Evolutionary conservation across 306 rosid species (phyloP), one percentile per base, ranked within the genome.

Genomic region (Fagus sylvatica): DNA sequence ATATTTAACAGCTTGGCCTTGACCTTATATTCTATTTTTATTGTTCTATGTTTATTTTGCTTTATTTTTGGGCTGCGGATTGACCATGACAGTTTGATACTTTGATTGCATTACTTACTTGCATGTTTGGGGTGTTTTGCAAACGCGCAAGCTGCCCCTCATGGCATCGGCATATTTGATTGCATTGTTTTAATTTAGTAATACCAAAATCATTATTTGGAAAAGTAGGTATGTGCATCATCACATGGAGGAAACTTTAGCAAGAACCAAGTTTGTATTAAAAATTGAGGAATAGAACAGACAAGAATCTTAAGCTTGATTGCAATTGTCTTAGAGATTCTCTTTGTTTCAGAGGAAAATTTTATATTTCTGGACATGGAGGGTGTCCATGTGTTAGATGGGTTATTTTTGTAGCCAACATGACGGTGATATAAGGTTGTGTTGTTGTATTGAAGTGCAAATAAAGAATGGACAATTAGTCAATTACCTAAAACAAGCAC

Each of bases 241-340:
- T 64, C 88, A 89, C 90, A 87, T 87, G 90, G 87, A 75, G 67
- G 83, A 78, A 64, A 60, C 69, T 54, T 80, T 48, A 32, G 72
- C 41, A 54, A 57, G 68, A 84, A 80, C 83, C 83, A 66, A 73
- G 77, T 56, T 69, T 79, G 80, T 53, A 87, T 76, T 80, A 76
- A 53, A 74, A 85, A 83, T 57, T 49, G 76, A 79, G 75, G 74
- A n/a, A 69, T 78, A 78, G 78, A 79, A 71, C 85, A 79, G 85
- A 82, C 90, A 87, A 84, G 83, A 83, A 91, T 85, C 89, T 61
- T 62, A 78, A 53, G 48, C 48, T 71, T 82, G 85, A 89, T 85
- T 78, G 82, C 86, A 65, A 43, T 85, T 75, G 80, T 77, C 30
- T 33, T 71, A 70, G 54, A 69, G 75, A n/a, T 81, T 81, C 76